These are phyloP conservation scores for Cerrena zonata DNA, from an alignment of 1,284 basidiomycete species.

Conservation along the genomic window DNA sequence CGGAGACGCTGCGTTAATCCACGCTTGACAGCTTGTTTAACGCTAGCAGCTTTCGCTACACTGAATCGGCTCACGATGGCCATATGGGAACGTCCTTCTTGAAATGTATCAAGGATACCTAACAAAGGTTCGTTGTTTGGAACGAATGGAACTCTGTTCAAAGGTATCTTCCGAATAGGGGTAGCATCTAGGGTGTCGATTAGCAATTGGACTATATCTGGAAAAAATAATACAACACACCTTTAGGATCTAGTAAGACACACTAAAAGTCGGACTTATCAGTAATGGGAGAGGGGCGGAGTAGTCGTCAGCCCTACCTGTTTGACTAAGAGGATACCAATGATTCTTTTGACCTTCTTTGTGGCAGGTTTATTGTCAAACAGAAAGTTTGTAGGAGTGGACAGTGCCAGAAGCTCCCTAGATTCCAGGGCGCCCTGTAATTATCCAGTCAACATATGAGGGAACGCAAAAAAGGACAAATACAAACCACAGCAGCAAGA, in stretches of 20 bases:
- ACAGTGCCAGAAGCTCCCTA: conserved; percentile 9
- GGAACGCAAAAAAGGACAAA: no score
- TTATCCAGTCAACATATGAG: background rate
- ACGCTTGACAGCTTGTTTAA: conserved; percentile 64
- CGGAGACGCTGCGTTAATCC: conserved; percentile 67
- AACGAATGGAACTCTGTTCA: conserved; percentile 83
- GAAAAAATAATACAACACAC: conserved; percentile 29
- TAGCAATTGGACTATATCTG: background rate
- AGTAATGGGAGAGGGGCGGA: no score
- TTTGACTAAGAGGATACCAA: conserved; percentile 80
- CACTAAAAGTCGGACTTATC: conserved; percentile 39
- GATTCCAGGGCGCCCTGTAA: conserved; percentile 11
- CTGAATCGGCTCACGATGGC: conserved; percentile 73
- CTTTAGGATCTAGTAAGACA: conserved; percentile 84
- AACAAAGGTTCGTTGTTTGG: conserved; percentile 82
- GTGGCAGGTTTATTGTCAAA: no score
- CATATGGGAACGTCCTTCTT: conserved; percentile 88
- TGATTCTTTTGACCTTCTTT: conserved; percentile 65
- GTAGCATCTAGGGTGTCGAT: conserved; percentile 51
- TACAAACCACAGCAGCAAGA: conserved; percentile 17
- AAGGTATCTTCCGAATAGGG: conserved; percentile 70
- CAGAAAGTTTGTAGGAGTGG: no score
- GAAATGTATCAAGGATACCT: conserved; percentile 84
- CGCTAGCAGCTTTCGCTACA: conserved; percentile 48
- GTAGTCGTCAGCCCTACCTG: no score